Evolutionary conservation across 257 asterid species (phyloP), one percentile per base, ranked within the genome.

Genomic region (Nicotiana tabacum): DNA sequence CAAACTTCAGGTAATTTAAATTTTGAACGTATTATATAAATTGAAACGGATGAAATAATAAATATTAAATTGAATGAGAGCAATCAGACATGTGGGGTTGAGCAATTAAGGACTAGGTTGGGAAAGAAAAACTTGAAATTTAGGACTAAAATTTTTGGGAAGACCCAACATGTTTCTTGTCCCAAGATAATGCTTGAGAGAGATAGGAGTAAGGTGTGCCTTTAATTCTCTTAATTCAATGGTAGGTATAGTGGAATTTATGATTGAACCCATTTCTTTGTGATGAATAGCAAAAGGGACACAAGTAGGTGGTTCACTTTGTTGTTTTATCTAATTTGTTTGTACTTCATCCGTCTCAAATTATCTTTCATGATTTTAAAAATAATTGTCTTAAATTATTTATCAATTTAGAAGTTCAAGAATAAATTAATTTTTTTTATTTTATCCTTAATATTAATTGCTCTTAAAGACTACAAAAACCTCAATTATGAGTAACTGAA

Each of bases 241-340:
- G 85, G 74, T 56, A 60, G 91, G 90, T 85, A 81, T 82, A 87
- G 87, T 82, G 86, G 88, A 83, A 82, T 84, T 91, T 77, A 88
- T 88, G 91, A 89, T 89, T 43, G 72, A 21, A 77, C 85, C 92
- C 91, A 88, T 83, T 85, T 29, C 87, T 85, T 39, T 21, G 27
- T 81, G 66, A 70, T 9, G 51, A 78, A 32, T 69, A 60, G 80
- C 43, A 66, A 82, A 80, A 82, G 86, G 3, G 48, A 48, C 81
- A 21, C 30, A 62, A 4, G 33, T 18, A 4, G 33, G 18, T 67
- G 53, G 29, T 67, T 21, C 51, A 35, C 39, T 67, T 66, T 66
- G 27, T 66, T 35, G 39, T 35, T 35, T 67, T 35, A 33, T 6
- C 3, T 33, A 6, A 39, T 27, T 66, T 9, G 7, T 6, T 10